Percentiles rank a stretch among this genome's conserved stretches.
These are phyloP conservation scores for Nitzschia inconspicua DNA, from an alignment of 108 stramenopile species.

Conservation along the genomic window DNA sequence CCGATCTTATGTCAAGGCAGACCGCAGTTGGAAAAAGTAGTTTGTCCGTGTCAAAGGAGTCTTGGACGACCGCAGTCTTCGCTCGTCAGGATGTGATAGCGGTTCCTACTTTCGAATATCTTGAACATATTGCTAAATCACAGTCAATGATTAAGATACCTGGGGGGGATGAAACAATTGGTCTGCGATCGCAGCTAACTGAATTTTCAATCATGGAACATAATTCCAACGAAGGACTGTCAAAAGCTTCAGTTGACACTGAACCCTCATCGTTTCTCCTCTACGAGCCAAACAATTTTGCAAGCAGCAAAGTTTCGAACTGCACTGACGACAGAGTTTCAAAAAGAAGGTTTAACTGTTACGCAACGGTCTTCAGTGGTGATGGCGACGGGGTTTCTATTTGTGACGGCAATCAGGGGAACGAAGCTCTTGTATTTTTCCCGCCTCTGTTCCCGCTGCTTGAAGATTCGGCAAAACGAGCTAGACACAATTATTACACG, in stretches of 20 bases:
- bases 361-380: constrained; percentile 10
- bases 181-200: no score
- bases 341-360: constrained; percentile 9
- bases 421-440: constrained; percentile 60
- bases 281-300: constrained; percentile 10
- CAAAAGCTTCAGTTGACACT: not conserved
- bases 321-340: not conserved
- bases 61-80: no score
- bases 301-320: not conserved
- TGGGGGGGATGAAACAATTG: no score
- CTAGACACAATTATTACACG: not conserved
- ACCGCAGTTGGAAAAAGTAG: no score
- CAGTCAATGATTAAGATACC: no score
- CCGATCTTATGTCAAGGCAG: no score
- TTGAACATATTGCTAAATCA: no score
- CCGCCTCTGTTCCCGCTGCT: constrained; percentile 56
- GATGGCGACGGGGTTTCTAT: constrained; percentile 7
- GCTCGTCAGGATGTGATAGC: no score
- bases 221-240: not conserved
- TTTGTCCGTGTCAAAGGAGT: no score
- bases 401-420: constrained; percentile 55
- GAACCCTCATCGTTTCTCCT: constrained; percentile 17
- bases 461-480: constrained; percentile 10
- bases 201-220: no score
- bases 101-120: no score